These are phyloP conservation scores for Rhodotorula glutinis DNA, from an alignment of 1,284 basidiomycete genomes.

Conservation along the genomic window DNA sequence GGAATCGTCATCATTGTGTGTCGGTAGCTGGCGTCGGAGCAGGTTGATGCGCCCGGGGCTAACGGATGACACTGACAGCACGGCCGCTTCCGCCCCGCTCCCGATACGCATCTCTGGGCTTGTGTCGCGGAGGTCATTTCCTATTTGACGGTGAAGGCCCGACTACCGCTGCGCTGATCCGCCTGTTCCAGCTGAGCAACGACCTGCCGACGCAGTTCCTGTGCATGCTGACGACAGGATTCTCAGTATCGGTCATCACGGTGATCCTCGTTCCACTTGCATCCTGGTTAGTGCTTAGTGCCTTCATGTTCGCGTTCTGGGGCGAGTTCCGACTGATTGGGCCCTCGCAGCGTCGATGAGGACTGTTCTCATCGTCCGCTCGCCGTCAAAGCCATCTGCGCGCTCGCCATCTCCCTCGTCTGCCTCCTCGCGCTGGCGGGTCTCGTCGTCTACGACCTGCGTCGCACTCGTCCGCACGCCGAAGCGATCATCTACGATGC, in stretches of 20 bases:
- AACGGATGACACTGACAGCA: neutral
- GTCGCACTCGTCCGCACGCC: neutral
- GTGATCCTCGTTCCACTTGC: neutral
- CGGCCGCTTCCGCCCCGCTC: neutral
- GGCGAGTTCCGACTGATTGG: neutral
- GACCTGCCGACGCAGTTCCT: neutral
- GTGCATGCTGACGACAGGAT: neutral
- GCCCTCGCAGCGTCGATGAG: too few relatives aligned
- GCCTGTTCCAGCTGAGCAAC: too few relatives aligned
- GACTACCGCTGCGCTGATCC: too few relatives aligned
- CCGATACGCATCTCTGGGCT: neutral
- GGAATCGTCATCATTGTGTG: neutral
- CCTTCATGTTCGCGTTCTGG: neutral
- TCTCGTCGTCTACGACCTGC: constrained; percentile 7
- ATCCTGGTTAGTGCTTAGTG: neutral
- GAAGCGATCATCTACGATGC: neutral
- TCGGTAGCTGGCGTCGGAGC: too few relatives aligned
- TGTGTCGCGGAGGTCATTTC: neutral
- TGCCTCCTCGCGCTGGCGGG: constrained; percentile 1
- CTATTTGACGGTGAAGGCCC: neutral
- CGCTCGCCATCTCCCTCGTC: constrained; percentile 5
- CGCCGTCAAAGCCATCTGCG: neutral
- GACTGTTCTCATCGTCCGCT: neutral
- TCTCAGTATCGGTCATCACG: too few relatives aligned
- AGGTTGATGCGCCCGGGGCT: too few relatives aligned